A percentile compares a stretch with the other conserved stretches of the same genome.
Conservation (phyloP, 129 eudicot species). For the Pseudognaphalium luteoalbum region DNA sequence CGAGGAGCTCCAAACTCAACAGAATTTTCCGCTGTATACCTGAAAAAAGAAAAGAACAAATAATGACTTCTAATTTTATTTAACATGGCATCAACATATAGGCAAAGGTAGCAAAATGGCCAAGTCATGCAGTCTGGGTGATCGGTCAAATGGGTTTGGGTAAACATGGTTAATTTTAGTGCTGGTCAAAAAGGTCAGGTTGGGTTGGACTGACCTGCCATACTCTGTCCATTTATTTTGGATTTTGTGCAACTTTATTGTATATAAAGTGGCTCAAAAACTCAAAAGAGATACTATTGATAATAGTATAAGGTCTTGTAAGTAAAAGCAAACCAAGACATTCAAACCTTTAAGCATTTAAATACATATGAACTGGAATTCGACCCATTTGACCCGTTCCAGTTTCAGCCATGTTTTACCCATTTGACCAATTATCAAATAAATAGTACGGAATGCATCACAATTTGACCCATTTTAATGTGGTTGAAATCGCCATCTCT, state of each 20-base stretch:
- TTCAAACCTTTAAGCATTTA: neutral
- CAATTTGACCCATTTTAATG: neutral
- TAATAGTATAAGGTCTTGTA: neutral
- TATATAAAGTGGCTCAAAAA: neutral
- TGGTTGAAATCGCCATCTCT: neutral
- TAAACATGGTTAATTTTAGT: neutral
- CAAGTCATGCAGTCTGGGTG: too few species aligned
- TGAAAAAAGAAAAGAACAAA: constrained; percentile 13
- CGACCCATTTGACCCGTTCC: neutral
- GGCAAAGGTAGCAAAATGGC: neutral
- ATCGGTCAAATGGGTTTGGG: neutral
- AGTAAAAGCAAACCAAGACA: neutral
- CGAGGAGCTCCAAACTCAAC: constrained; percentile 73
- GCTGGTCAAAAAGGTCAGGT: neutral
- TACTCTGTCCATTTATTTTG: neutral
- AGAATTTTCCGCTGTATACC: constrained; percentile 78
- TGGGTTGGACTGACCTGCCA: neutral
- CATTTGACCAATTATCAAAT: neutral
- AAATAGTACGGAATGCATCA: neutral
- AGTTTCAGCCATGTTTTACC: too few species aligned
- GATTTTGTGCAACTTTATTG: neutral
- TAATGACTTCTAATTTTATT: neutral
- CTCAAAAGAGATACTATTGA: neutral
- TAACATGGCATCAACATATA: neutral
- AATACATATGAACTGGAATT: neutral